Evolutionary conservation across 116 monocot genomes (phyloP), one percentile per base, ranked within the genome.

Genomic region (Cymodocea nodosa): DNA sequence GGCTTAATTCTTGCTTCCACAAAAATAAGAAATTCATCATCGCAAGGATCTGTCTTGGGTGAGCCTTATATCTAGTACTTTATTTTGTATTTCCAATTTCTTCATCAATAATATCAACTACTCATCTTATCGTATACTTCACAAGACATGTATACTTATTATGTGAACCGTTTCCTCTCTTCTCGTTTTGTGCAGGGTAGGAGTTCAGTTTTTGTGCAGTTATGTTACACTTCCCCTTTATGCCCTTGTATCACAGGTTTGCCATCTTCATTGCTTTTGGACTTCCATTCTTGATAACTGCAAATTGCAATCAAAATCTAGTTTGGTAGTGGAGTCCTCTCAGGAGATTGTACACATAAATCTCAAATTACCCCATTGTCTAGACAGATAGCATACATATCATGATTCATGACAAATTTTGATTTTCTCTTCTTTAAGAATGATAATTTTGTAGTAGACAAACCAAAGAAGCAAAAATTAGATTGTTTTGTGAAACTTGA

Each of bases 191-290:
- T 79, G 70, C 81, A 93, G 90, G 30, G 63, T 85, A 10, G 77
- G 60, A 9, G 83, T 85, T 60, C 90, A 95, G 60, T 63, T 83
- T 66, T 61, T 95, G 20, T 95, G 90, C 72, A 95, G 90, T 73
- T 95, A 95, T 60, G 81, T 90, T 44, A 95, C 90, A 16, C 87
- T 94, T 58, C 89, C 89, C 19, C 94, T 86, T 49, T 94, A 94
- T 67, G 94, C 94, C 37, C 84, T 94, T 62, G 81, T 87, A 34
- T 83, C 83, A 48, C 81, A 83, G 81, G 80, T 87, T 2, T 50
- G 18, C 22, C 19, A 13, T 0, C 50, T 65, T 20, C 11, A 50
- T 50, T 23, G 22, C 7, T 23, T 4, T 36, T n/a, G 37, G 35
- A n/a, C n/a, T 37, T 36, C n/a, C 15, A 36, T 8, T 62, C 15